Conservation (phyloP, 495 filamentous ascomycete species). For the Podospora australis region DNA sequence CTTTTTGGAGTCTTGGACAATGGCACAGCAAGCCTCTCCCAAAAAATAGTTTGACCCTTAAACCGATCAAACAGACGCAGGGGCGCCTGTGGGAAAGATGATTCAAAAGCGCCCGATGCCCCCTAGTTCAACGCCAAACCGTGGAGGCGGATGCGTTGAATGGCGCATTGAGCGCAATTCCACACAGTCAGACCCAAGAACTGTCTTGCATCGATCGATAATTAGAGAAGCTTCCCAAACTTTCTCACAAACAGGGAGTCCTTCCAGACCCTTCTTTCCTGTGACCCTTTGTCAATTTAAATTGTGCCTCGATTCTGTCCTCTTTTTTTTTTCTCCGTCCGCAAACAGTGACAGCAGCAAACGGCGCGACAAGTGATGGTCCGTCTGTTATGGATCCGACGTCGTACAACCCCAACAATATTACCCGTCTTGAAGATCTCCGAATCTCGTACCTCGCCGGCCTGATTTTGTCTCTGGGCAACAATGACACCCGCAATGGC, state of each 20-base stretch:
- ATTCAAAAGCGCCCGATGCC: too few relatives aligned
- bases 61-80: not conserved
- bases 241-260: too few relatives aligned
- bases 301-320: not conserved
- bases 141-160: not conserved
- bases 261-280: not conserved
- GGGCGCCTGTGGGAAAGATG: not conserved
- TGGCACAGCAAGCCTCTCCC: too few relatives aligned
- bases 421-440: slow-evolving; percentile 9
- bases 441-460: slow-evolving; percentile 7
- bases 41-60: not conserved
- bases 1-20: too few relatives aligned
- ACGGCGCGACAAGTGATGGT: too few relatives aligned
- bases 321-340: not conserved
- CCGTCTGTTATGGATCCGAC: too few relatives aligned
- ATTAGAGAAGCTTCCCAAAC: too few relatives aligned
- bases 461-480: slow-evolving; percentile 17
- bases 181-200: not conserved
- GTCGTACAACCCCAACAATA: slow-evolving; percentile 1
- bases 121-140: not conserved
- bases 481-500: slow-evolving; percentile 21
- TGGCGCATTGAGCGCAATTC: too few relatives aligned
- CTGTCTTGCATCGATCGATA: not conserved
- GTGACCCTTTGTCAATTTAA: not conserved
- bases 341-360: not conserved